These are phyloP conservation scores for Suillus cothurnatus DNA, from an alignment of 768 basidiomycete species.

Conservation along the genomic window DNA sequence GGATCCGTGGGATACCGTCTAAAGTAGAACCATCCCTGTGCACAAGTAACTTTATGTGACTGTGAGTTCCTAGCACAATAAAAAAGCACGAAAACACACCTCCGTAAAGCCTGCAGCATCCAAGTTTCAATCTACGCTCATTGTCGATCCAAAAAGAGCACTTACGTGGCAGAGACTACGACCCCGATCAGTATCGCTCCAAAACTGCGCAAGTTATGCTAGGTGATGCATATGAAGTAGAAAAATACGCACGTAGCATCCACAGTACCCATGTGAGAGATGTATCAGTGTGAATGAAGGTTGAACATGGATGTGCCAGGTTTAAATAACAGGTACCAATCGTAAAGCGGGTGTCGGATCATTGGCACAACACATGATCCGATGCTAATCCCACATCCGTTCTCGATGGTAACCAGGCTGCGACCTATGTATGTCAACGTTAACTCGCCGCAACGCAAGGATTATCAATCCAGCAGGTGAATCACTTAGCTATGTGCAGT, in stretches of 20 bases:
- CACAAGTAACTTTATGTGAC: conserved; percentile 41
- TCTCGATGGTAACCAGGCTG: neutral
- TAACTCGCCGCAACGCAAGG: neutral
- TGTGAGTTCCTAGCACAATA: neutral
- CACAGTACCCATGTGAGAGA: conserved; percentile 12
- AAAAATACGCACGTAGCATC: conserved; percentile 31
- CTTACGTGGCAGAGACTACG: conserved; percentile 47
- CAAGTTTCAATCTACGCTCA: neutral
- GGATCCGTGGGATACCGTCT: conserved; percentile 44
- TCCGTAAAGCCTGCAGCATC: conserved; percentile 44
- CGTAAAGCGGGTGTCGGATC: neutral
- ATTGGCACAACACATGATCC: neutral
- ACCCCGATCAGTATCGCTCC: conserved; percentile 51
- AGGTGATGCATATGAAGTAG: neutral
- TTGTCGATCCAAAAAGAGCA: conserved; percentile 10
- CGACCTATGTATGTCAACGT: neutral
- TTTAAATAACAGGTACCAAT: neutral
- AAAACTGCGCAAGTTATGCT: conserved; percentile 30
- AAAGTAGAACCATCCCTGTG: conserved; percentile 55
- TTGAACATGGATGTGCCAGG: too few species aligned
- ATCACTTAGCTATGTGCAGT: neutral
- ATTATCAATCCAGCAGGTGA: neutral
- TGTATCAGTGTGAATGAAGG: neutral
- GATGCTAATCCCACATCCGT: neutral
- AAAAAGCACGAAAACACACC: conserved; percentile 28